These are phyloP conservation scores for Penicillium brevicompactum DNA, from an alignment of 2,329 filamentous ascomycete genomes.

Conservation along the genomic window DNA sequence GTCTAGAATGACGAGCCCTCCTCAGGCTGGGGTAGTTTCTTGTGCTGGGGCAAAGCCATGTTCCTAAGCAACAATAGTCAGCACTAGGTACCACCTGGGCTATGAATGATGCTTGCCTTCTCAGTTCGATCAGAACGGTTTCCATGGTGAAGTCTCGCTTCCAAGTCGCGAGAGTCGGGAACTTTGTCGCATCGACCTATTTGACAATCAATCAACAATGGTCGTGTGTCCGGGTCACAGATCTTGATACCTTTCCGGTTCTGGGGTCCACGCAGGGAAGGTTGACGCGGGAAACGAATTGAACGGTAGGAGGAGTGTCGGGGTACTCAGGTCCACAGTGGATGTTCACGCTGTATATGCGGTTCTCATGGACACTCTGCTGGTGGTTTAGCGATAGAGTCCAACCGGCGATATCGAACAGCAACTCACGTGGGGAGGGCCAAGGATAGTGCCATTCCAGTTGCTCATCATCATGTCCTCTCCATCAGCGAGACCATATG, in stretches of 20 bases:
- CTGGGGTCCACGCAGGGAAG: conserved; percentile 86
- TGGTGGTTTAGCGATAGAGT: conserved; percentile 16
- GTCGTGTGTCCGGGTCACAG: neutral
- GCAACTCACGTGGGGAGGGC: conserved; percentile 82
- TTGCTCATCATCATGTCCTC: conserved; percentile 97
- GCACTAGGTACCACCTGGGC: conserved; percentile 4
- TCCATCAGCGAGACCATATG: conserved; percentile 90
- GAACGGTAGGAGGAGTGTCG: conserved; percentile 81
- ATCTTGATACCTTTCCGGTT: conserved; percentile 66
- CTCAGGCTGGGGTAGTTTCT: conserved; percentile 91
- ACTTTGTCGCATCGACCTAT: conserved; percentile 77
- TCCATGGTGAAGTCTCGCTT: conserved; percentile 94
- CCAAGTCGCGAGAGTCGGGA: conserved; percentile 87
- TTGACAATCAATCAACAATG: conserved; percentile 10
- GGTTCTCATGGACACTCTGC: conserved; percentile 94
- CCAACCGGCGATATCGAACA: neutral
- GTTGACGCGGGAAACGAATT: conserved; percentile 94
- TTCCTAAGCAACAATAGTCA: conserved; percentile 60
- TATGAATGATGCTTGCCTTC: conserved; percentile 58
- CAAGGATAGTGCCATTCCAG: conserved; percentile 98
- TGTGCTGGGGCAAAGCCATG: conserved; percentile 89
- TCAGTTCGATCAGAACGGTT: conserved; percentile 82
- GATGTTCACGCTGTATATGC: conserved; percentile 98
- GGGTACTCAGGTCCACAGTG: conserved; percentile 90
- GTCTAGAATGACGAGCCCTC: conserved; percentile 70